These are phyloP conservation scores for Capsicum pubescens DNA, from an alignment of 257 asterid genomes.

Conservation along the genomic window DNA sequence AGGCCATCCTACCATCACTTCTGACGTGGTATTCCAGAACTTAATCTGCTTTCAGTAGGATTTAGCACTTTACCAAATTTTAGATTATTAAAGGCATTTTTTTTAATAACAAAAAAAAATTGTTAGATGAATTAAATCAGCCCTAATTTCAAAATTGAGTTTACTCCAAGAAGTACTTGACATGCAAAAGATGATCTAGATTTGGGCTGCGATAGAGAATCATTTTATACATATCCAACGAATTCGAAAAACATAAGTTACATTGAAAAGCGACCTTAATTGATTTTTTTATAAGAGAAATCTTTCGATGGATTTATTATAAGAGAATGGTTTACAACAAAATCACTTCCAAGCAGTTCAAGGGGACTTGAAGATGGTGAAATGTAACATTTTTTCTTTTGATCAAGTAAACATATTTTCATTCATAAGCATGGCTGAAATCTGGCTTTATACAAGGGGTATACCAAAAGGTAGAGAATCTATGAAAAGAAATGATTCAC, in stretches of 20 bases:
- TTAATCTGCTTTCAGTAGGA: slow-evolving; percentile 17
- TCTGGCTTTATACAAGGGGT: not conserved
- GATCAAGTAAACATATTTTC: not conserved
- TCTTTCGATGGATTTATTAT: slow-evolving; percentile 5
- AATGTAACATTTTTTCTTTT: not conserved
- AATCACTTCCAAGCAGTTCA: slow-evolving; percentile 16
- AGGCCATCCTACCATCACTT: not conserved
- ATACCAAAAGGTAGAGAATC: not conserved
- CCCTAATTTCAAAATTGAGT: not conserved
- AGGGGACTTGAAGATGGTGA: slow-evolving; percentile 18
- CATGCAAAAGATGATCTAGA: not conserved
- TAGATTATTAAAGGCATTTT: not conserved
- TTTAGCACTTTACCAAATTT: slow-evolving; percentile 20
- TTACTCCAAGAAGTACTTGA: not conserved
- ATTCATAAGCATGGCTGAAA: not conserved
- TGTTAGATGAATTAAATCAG: not conserved
- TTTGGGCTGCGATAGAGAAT: not conserved
- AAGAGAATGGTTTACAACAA: slow-evolving; percentile 11
- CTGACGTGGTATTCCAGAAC: not conserved
- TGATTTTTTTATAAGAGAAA: not conserved
- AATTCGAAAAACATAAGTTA: not conserved
- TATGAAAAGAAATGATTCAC: not conserved
- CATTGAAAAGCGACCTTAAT: not conserved
- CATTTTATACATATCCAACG: slow-evolving; percentile 18
- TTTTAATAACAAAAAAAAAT: too few species aligned